Evolutionary conservation across 202 grass and related monocot genomes (phyloP), one percentile per base, ranked within the genome.

Genomic region (Carex arenaria): DNA sequence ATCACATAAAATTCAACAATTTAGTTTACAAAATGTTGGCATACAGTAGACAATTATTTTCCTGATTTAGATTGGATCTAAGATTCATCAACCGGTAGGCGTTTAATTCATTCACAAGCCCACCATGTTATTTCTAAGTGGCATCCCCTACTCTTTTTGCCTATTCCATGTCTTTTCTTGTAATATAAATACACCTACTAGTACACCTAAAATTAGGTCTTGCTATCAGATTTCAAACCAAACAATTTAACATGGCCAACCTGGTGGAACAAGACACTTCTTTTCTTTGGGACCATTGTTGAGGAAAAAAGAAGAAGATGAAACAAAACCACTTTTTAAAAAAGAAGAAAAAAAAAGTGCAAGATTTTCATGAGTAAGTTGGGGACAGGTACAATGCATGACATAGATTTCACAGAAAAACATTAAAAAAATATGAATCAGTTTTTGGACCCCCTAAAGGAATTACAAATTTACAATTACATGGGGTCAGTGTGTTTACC

Each of bases 161-260:
- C 1, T 72, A 73, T 73, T 73, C 0, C 22, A 53, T 12, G 15
- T 30, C 2, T 53, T 53, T 72, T 72, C 1, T 28, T 72, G 26
- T 32, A 32, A 76, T 55, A 55, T 76, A 72, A 76, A 32, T 76
- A 76, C 51, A 56, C 72, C 72, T 32, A 56, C 26, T 32, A 54
- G 22, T 56, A 56, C 49, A 75, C 71, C 71, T 75, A 75, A 75
- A 75, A 32, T 56, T 76, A 76, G 72, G 72, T 55, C 49, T 76
- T 76, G n/a, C 47, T n/a, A 55, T 76, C 72, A 56, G 72, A 76
- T 55, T 55, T 32, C 26, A 18, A 53, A 15, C 51, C 72, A 55
- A 76, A 55, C 72, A 76, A 76, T 76, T 55, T 76, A 76, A 76
- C 72, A 76, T 76, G 72, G 72, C 72, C 72, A 76, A 76, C 72